A percentile compares a stretch with the other conserved stretches of the same genome.
phyloP scores from a whole-genome alignment of 805 yeast species.

The Cyberlindnera americana region DNA sequence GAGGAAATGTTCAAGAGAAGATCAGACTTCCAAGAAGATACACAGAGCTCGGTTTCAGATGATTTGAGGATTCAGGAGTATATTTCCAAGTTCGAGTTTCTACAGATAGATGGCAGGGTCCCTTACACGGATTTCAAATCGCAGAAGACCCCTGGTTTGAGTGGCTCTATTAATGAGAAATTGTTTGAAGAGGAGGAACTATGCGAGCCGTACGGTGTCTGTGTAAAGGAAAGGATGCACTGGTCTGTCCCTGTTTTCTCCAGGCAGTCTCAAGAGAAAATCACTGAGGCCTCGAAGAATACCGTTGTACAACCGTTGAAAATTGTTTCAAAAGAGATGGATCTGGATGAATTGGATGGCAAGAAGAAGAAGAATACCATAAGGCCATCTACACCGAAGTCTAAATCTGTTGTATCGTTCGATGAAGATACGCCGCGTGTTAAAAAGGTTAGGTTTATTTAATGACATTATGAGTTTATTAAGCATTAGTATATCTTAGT shows the following conservation, averaged over 20 bases:
- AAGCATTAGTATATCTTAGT: conserved; percentile 40
- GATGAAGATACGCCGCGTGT: background rate
- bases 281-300: conserved; percentile 5
- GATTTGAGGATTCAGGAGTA: conserved; percentile 56
- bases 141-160: background rate
- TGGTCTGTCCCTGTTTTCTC: conserved; percentile 38
- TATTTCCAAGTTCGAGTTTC: conserved; percentile 47
- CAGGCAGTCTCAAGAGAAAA: conserved; percentile 17
- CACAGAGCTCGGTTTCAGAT: conserved; percentile 45
- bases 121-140: conserved; percentile 14
- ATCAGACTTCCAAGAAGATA: conserved; percentile 16
- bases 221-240: conserved; percentile 5
- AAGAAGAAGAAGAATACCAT: background rate
- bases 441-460: conserved; percentile 14
- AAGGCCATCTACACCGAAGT: conserved; percentile 8
- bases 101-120: conserved; percentile 27
- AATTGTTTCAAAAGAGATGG: conserved; percentile 2
- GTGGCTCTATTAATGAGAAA: conserved; percentile 12
- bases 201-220: conserved; percentile 25
- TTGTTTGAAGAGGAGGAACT: conserved; percentile 25
- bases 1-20: conserved; percentile 58
- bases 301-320: conserved; percentile 3
- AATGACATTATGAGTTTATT: no score
- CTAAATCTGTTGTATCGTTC: conserved; percentile 7
- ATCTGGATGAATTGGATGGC: conserved; percentile 6